Evolutionary conservation across 2,329 filamentous ascomycete genomes (phyloP).

Genomic region (Penicillium sp.): DNA sequence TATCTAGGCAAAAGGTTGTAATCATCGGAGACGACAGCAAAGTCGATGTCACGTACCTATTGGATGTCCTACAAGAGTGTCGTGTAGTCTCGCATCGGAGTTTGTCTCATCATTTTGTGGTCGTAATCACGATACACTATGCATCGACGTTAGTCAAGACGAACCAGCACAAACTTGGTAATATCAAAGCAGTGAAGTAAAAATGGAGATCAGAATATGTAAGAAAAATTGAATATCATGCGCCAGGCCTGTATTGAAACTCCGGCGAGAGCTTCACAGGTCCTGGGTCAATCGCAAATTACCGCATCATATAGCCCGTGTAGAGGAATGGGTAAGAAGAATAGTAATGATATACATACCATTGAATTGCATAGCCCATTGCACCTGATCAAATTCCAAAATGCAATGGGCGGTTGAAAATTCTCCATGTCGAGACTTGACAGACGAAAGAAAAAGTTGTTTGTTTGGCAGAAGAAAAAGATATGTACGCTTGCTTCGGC

Average conservation of each 20-base stretch:
- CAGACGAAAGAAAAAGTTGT: neutral
- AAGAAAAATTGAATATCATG: constrained; percentile 90
- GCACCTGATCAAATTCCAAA: neutral
- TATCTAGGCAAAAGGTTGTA: constrained; percentile 64
- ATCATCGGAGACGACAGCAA: constrained; percentile 49
- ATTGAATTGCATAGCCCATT: neutral
- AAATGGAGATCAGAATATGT: constrained; percentile 86
- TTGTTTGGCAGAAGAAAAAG: constrained; percentile 18
- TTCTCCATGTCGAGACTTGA: neutral
- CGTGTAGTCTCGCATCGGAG: neutral
- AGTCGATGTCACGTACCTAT: constrained; percentile 24
- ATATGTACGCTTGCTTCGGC: constrained; percentile 23
- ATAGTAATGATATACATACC: neutral
- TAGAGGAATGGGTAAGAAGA: neutral
- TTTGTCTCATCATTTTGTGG: neutral
- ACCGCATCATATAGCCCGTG: constrained; percentile 69
- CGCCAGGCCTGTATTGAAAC: constrained; percentile 69
- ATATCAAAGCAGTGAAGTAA: neutral
- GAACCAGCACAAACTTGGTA: neutral
- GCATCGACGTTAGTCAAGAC: neutral
- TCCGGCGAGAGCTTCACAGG: constrained; percentile 87
- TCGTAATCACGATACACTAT: neutral
- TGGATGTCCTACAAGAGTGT: neutral
- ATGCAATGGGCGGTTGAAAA: neutral
- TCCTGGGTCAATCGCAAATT: constrained; percentile 98